Evolutionary conservation across 164 flowering plant genomes (phyloP), one percentile per base, ranked within the genome.

Genomic region (Euptelea pleiosperma): DNA sequence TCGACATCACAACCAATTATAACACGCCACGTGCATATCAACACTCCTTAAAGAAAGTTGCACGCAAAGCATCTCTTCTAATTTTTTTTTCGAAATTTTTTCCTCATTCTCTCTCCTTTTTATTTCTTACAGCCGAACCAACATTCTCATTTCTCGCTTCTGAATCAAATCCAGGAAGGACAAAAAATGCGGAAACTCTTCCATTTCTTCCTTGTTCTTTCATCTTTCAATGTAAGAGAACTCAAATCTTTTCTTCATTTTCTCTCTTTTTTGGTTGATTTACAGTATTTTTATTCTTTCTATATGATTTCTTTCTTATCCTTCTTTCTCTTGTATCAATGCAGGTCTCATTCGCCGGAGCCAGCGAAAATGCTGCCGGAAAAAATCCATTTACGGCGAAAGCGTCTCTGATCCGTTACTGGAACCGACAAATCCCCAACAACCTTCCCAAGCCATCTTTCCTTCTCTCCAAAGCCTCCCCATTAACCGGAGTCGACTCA

Each of bases 301-400:
- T 24, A 18, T 41, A 16, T 14, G n/a, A n/a, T 15, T 31, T 34
- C 41, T 52, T 9, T 31, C 52, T 16, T 50, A 25, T n/a, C 31
- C 41, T 9, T 29, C 28, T 68, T 47, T n/a, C 15, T 48, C 34
- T 33, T 52, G n/a, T 36, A 22, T 12, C 58, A 70, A 75, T 75
- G 82, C 76, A 81, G 85, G 79, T 70, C 11, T 50, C 3, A 42
- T 40, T 28, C 4, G 61, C 60, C 61, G 68, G 58, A 3, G 66
- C 35, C 31, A 64, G 48, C n/a, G n/a, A n/a, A n/a, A n/a, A n/a
- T n/a, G n/a, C n/a, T n/a, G 58, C 67, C 24, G 65, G 52, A n/a
- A 68, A 62, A 14, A 87, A 73, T 70, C 96, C 96, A 18, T 86
- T 89, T 60, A 70, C 98, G 2, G 86, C 98, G 0, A 81, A 71